Percentiles rank a stretch among this genome's conserved stretches.
phyloP scores from a whole-genome alignment of 2,329 filamentous ascomycete species.

The Fusarium drepaniforme region DNA sequence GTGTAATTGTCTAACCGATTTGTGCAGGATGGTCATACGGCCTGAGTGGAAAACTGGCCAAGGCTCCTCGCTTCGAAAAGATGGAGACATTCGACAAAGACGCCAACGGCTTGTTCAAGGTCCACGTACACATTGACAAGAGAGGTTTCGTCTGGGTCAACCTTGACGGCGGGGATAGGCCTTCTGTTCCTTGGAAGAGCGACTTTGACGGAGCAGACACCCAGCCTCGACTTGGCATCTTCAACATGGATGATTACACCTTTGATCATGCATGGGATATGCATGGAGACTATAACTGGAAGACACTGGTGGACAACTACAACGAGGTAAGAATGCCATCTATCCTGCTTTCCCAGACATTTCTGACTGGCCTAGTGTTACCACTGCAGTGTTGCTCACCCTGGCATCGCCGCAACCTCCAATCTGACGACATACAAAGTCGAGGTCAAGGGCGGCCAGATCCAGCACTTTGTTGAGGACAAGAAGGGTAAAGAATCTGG shows the following conservation, averaged over 20 bases:
- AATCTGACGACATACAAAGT: conserved; percentile 17
- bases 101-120: conserved; percentile 65
- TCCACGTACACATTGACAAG: conserved; percentile 64
- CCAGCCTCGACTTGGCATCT: conserved; percentile 58
- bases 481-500: conserved; percentile 11
- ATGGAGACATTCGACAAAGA: conserved; percentile 66
- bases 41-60: conserved; percentile 67
- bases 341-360: background rate
- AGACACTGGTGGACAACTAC: conserved; percentile 71
- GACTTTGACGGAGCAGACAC: conserved; percentile 61
- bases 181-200: conserved; percentile 61
- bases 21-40: conserved; percentile 68
- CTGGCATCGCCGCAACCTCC: conserved; percentile 22
- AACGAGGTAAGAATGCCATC: conserved; percentile 57
- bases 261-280: conserved; percentile 70
- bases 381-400: conserved; percentile 30
- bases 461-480: conserved; percentile 28
- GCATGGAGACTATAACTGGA: conserved; percentile 70
- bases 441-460: conserved; percentile 23
- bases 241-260: conserved; percentile 62
- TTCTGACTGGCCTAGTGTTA: conserved; percentile 14
- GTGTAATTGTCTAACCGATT: background rate
- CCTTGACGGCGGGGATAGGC: conserved; percentile 59
- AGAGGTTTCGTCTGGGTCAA: conserved; percentile 71
- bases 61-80: conserved; percentile 69